Evolutionary conservation across 176 grass and related monocot species (phyloP).

Genomic region (Oropetium thomaeum): DNA sequence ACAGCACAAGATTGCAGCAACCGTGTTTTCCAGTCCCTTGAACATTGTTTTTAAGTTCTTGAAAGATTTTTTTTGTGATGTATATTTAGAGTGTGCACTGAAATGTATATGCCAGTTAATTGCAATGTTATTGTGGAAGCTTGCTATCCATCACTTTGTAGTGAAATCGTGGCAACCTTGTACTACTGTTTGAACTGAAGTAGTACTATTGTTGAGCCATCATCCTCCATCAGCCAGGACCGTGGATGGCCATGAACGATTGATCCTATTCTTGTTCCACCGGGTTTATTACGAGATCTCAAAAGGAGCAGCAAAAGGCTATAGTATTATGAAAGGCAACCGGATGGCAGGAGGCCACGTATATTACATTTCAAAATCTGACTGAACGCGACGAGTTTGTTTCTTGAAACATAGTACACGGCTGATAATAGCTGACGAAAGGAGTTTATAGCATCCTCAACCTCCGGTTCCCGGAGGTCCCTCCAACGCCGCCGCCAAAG

Average conservation of each 20-base stretch:
- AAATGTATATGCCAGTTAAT: background rate
- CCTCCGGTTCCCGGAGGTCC: slow-evolving; percentile 37
- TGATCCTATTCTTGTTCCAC: too few relatives aligned
- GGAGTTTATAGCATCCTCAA: slow-evolving; percentile 24
- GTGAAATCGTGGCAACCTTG: background rate
- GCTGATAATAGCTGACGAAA: background rate
- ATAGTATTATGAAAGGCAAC: background rate
- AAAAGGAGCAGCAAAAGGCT: background rate
- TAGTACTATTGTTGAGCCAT: background rate
- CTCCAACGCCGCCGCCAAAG: background rate
- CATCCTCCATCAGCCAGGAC: slow-evolving; percentile 4
- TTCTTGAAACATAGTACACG: background rate
- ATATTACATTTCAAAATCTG: background rate
- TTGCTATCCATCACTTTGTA: background rate
- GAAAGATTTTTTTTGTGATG: background rate
- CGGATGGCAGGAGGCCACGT: background rate
- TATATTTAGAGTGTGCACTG: background rate
- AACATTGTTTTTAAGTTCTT: background rate
- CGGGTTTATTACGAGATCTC: background rate
- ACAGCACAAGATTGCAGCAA: background rate
- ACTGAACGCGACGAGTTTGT: background rate
- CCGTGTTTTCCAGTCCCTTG: background rate
- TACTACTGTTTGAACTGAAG: background rate
- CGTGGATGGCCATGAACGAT: background rate
- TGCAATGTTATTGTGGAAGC: background rate